Evolutionary conservation across 2,329 filamentous ascomycete genomes (phyloP).

Genomic region (Verticillium klebahnii): DNA sequence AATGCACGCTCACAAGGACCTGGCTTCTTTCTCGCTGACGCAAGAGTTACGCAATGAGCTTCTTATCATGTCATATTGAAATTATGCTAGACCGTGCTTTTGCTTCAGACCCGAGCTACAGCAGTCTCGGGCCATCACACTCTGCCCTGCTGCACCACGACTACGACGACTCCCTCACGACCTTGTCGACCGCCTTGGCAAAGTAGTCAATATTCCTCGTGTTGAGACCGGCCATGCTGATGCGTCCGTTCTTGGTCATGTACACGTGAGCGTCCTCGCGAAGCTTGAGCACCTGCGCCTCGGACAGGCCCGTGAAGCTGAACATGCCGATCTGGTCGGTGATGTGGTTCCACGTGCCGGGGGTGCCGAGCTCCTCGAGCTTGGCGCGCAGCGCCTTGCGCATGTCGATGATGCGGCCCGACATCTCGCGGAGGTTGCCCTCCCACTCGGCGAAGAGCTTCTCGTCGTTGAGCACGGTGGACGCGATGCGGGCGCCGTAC

Average conservation of each 20-base stretch:
- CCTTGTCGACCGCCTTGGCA: conserved; percentile 81
- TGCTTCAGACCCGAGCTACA: background rate
- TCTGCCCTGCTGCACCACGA: too few species aligned
- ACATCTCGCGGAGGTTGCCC: conserved; percentile 87
- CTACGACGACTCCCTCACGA: conserved; percentile 54
- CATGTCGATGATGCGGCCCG: conserved; percentile 92
- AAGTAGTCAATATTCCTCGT: conserved; percentile 90
- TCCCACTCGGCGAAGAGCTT: conserved; percentile 87
- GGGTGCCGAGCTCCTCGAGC: conserved; percentile 80
- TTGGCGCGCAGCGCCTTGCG: conserved; percentile 70
- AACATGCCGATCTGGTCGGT: conserved; percentile 99
- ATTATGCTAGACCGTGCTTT: background rate
- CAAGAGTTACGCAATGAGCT: background rate
- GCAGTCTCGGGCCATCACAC: background rate
- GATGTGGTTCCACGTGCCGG: conserved; percentile 93
- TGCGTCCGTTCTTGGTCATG: conserved; percentile 97
- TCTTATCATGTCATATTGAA: background rate
- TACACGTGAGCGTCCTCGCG: conserved; percentile 71
- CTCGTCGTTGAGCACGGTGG: conserved; percentile 76
- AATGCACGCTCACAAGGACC: background rate
- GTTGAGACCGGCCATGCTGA: conserved; percentile 98
- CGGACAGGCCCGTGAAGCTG: conserved; percentile 78
- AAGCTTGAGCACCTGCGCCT: conserved; percentile 68
- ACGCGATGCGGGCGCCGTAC: conserved; percentile 87
- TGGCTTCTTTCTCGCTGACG: background rate